Base-by-base conservation (phyloP, 768 basidiomycete genomes). In the Panaeolus cyanescens region DNA sequence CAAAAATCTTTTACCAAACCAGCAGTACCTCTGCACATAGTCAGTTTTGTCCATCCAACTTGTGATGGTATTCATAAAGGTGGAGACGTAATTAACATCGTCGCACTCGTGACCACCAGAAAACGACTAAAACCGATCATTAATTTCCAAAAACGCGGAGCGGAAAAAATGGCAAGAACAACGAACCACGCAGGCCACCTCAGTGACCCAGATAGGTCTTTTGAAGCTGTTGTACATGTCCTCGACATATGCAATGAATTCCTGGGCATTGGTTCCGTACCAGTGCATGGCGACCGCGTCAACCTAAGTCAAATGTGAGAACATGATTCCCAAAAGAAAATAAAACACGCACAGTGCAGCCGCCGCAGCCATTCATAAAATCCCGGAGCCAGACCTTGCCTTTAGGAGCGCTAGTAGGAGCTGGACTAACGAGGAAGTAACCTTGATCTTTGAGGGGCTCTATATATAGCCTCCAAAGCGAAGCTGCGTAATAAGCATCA, bases 161-260 rank as follows among this genome's bases (percentile, higher is more conserved):
- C 12, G 1, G 2, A 3, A 45, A 34, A 20, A 19, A 17, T 10
- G 37, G 9, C 36, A 19, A 5, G 55, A 22, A 9, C 4, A 19
- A 61, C 61, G 17, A 61, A 85, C 90, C 77, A 86, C 78, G 76
- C 85, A 87, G 62, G 90, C 91, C 66, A 84, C 87, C 68, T 95
- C 92, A 4, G 90, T 90, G 61, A 89, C 71, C 81, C 82, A 85
- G 67, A 93, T 75, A 28, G 73, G 72, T 59, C 68, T 66, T 13
- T 60, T 32, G 67, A 84, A 87, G 1, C 73, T 74, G 37, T 63
- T 62, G 68, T 91, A 74, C 67, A 83, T 81, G 1, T 73, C 65
- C 9, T 67, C 66, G 54, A 89, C 71, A 72, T 87, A 89, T 10
- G 59, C n/a, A 57, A 85, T 79, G 68, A 94, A 80, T 8, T 76